phyloP scores from a whole-genome alignment of 208 protist species.

The Leishmania arabica region DNA sequence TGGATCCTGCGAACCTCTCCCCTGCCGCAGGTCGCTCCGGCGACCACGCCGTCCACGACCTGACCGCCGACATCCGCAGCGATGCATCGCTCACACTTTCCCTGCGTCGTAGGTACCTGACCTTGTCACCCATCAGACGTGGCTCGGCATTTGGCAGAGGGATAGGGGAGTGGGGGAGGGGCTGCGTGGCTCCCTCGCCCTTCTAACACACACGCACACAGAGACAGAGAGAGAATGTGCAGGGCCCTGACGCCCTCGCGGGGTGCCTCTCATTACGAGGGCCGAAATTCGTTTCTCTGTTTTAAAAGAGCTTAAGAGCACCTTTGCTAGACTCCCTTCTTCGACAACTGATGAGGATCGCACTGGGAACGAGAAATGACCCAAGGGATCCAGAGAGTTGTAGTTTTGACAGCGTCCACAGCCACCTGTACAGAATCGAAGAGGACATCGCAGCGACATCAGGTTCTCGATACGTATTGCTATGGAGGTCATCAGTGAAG shows the following conservation, averaged over 20 bases:
- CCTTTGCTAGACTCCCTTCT: conserved; percentile 14
- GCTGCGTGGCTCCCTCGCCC: background rate
- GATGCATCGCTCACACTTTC: background rate
- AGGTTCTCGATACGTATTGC: background rate
- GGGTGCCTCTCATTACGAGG: background rate
- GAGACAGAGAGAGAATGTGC: background rate
- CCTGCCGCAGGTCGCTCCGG: background rate
- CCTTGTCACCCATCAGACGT: background rate
- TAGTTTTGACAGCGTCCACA: conserved; percentile 7
- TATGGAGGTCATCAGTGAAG: background rate
- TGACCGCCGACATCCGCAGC: background rate
- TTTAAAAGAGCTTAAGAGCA: background rate
- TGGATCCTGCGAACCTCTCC: background rate
- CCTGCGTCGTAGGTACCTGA: background rate
- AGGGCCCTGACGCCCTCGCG: background rate
- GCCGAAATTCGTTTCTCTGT: no score
- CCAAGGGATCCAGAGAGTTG: conserved; percentile 50
- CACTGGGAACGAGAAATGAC: conserved; percentile 14
- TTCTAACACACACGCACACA: background rate
- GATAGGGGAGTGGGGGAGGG: background rate
- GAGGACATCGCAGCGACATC: background rate
- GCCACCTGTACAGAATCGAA: background rate
- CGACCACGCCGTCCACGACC: background rate
- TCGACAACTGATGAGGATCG: conserved; percentile 54
- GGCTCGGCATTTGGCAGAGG: background rate